phyloP scores from a whole-genome alignment of 2,329 filamentous ascomycete species.

The Aspergillus fumigatus region DNA sequence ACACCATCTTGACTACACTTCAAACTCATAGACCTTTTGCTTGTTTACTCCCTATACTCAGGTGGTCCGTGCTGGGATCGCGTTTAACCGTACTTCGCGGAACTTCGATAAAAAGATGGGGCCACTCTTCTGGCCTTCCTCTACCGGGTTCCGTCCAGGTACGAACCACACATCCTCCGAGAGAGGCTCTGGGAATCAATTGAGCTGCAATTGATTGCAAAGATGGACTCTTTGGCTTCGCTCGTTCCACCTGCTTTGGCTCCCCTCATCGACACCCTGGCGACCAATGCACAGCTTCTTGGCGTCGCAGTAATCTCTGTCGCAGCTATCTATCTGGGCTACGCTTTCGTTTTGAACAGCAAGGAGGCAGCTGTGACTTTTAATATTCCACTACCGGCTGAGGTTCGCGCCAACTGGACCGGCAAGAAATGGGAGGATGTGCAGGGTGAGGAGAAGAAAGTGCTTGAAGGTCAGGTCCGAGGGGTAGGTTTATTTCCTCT shows the following conservation, averaged over 20 bases:
- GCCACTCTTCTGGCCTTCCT: slow-evolving; percentile 10
- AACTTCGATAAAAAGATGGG: slow-evolving; percentile 15
- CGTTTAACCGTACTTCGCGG: slow-evolving; percentile 5
- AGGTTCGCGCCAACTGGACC: slow-evolving; percentile 27
- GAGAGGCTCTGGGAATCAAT: slow-evolving; percentile 11
- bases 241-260: slow-evolving; percentile 20
- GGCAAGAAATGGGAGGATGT: slow-evolving; percentile 35
- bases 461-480: slow-evolving; percentile 35
- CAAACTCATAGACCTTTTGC: neutral
- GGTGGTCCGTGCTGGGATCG: slow-evolving; percentile 13
- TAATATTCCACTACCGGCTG: slow-evolving; percentile 34
- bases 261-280: slow-evolving; percentile 15
- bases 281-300: slow-evolving; percentile 18
- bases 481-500: slow-evolving; percentile 28
- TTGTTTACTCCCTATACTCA: neutral
- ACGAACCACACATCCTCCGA: slow-evolving; percentile 1
- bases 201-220: slow-evolving; percentile 9
- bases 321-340: slow-evolving; percentile 28
- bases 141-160: neutral
- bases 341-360: slow-evolving; percentile 24
- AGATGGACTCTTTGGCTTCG: slow-evolving; percentile 22
- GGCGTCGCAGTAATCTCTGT: slow-evolving; percentile 27
- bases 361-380: slow-evolving; percentile 34
- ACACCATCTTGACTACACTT: neutral
- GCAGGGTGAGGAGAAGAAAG: slow-evolving; percentile 27